Evolutionary conservation across 2,329 filamentous ascomycete species (phyloP), one percentile per base, ranked within the genome.

Genomic region (Dothideomycetes sp.): DNA sequence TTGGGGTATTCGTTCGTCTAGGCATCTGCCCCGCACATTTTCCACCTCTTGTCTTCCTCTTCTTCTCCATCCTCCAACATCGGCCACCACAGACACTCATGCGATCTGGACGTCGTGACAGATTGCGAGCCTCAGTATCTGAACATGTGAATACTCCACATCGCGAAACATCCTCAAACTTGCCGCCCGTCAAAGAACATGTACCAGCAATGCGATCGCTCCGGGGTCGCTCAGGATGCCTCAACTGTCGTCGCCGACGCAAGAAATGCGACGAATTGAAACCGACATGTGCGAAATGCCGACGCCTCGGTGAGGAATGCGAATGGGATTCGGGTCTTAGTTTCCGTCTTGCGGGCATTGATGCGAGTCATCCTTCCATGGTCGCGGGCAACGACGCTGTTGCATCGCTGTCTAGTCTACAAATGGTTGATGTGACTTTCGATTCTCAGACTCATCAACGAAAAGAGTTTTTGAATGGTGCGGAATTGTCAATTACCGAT

Each of bases 221-320:
- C 43, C 48, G 55, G 12, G 57, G 54, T 11, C 47, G 56, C 29
- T 58, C 54, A 13, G 56, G 56, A 15, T 59, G 56, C 47, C 33
- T 59, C 45, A 59, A 57, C 31, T 59, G 55, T 43, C 51, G 56
- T 16, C 46, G 53, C 16, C 55, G 57, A 36, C 50, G 56, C 22
- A 49, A 54, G 38, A 58, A 59, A 45, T 58, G 54, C 33, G 55
- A 57, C 30, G 56, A 59, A 31, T 41, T 40, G 7, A 58, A 57
- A 40, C 56, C 56, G 6, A 53, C 45, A 16, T 58, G 56, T 33
- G 51, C 53, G 33, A 53, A 51, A 16, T 59, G 56, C 25, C 45
- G 52, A 28, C 47, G 48, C 11, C 51, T 54, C 10, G 47, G 48
- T 5, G 54, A 58, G 31, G 39, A 46, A 3, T 58, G 56, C 33